These are phyloP conservation scores for Barnettozyma hawaiiensis DNA, from an alignment of 1,139 yeast genomes.

Conservation along the genomic window DNA sequence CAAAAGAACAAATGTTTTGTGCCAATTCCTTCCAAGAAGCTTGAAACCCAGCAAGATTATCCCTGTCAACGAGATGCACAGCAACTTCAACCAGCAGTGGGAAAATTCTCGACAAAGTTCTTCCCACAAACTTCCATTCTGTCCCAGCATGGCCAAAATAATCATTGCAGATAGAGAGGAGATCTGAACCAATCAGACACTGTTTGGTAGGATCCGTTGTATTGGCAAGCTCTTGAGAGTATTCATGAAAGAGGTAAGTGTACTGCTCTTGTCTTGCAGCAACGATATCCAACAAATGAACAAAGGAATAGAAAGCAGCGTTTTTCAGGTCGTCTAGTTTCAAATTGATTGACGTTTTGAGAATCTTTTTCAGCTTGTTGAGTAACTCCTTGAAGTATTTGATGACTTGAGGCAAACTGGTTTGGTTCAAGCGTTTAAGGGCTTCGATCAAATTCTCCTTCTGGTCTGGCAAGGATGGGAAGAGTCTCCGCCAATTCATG, in stretches of 20 bases:
- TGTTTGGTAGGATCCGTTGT: slow-evolving; percentile 17
- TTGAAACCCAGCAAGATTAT: slow-evolving; percentile 32
- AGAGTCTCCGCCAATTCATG: slow-evolving; percentile 48
- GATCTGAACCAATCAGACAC: slow-evolving; percentile 47
- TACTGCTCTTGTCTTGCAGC: slow-evolving; percentile 64
- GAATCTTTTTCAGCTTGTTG: slow-evolving; percentile 39
- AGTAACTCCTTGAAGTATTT: slow-evolving; percentile 51
- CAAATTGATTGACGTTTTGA: slow-evolving; percentile 24
- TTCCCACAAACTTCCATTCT: slow-evolving; percentile 58
- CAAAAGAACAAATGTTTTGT: slow-evolving; percentile 42
- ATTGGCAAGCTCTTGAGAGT: slow-evolving; percentile 27
- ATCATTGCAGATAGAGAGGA: slow-evolving; percentile 42
- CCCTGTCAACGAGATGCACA: slow-evolving; percentile 24
- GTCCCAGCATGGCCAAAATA: slow-evolving; percentile 45
- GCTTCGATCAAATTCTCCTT: slow-evolving; percentile 32
- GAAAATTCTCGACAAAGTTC: slow-evolving; percentile 58
- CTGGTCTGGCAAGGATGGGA: slow-evolving; percentile 21
- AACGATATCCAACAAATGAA: slow-evolving; percentile 57
- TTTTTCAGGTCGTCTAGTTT: slow-evolving; percentile 23
- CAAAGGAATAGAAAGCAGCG: slow-evolving; percentile 47
- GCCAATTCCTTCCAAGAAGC: slow-evolving; percentile 32
- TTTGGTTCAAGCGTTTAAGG: slow-evolving; percentile 42
- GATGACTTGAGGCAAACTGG: slow-evolving; percentile 38
- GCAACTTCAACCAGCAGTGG: slow-evolving; percentile 43
- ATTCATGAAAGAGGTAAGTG: slow-evolving; percentile 48